Evolutionary conservation across 2,329 filamentous ascomycete species (phyloP), one percentile per base, ranked within the genome.

Genomic region (Paradendryphiella salina): DNA sequence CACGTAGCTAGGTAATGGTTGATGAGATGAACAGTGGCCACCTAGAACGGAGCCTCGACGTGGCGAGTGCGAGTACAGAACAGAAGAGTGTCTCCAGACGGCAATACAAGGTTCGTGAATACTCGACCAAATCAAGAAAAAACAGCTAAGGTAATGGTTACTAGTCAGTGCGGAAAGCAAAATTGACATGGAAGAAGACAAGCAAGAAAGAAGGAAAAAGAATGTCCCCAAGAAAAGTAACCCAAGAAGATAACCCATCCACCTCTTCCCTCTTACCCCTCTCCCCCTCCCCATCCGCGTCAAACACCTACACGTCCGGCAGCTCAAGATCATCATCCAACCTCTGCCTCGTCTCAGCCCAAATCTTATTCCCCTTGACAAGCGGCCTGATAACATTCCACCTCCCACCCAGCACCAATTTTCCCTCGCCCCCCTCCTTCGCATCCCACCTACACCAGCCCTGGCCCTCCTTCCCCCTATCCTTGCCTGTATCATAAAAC

Each of bases 331-430:
- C 18, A 9, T 28, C 33, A 37, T 31, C 42, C 13, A 1, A 6
- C 37, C 20, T 36, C 36, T 28, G 8, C 37, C 45, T 48, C 13
- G 37, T 29, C 45, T 48, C 45, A 15, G 31, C 28, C 44, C 28
- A 39, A 33, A 46, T 8, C 37, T n/a, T 20, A 11, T 21, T 14
- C 7, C 37, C 37, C 37, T n/a, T n/a, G n/a, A n/a, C n/a, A n/a
- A n/a, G n/a, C n/a, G n/a, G n/a, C n/a, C n/a, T n/a, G n/a, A 38
- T 13, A 1, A 13, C 28, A 46, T 31, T 35, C 5, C 9, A 15
- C 28, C 6, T 21, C 18, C 45, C 37, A 7, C 45, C 45, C 11
- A 6, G 7, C 3, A 47, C 29, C 36, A 40, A 2, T 8, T 0
- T 31, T 11, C 4, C 17, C 29, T 11, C 20, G 18, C 0, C 11